Conservation (phyloP, 208 protist species). For the Angomonas ambiguus region DNA sequence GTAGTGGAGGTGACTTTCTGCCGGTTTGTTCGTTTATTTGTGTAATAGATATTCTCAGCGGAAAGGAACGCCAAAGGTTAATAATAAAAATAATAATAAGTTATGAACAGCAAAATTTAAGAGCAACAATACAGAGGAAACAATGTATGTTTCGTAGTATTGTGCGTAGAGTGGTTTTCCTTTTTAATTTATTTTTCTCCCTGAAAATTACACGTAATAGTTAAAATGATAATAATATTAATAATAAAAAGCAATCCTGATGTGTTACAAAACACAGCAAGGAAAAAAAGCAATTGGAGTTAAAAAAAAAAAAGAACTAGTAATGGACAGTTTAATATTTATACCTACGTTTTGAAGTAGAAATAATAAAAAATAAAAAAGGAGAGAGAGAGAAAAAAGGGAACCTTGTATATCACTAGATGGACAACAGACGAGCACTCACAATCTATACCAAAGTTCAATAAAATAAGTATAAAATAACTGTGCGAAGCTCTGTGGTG, state of each 20-base stretch:
- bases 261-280: not conserved
- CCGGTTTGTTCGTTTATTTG: too few species aligned
- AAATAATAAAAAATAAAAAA: constrained; percentile 1
- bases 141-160: not conserved
- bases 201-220: not conserved
- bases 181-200: too few species aligned
- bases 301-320: constrained; percentile 2
- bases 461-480: constrained; percentile 1
- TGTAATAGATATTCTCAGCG: too few species aligned
- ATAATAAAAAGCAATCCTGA: not conserved
- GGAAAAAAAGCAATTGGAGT: not conserved
- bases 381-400: not conserved
- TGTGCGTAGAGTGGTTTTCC: not conserved
- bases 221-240: not conserved
- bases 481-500: not conserved
- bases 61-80: too few species aligned
- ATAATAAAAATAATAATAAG: not conserved
- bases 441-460: too few species aligned
- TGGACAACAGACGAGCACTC: too few species aligned
- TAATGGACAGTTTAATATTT: constrained; percentile 1
- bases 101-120: not conserved
- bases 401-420: not conserved
- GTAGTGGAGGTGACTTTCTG: too few species aligned
- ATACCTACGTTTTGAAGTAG: not conserved
- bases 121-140: not conserved